These are phyloP conservation scores for Mallotus japonicus DNA, from an alignment of 441 rosid genomes.

Conservation along the genomic window DNA sequence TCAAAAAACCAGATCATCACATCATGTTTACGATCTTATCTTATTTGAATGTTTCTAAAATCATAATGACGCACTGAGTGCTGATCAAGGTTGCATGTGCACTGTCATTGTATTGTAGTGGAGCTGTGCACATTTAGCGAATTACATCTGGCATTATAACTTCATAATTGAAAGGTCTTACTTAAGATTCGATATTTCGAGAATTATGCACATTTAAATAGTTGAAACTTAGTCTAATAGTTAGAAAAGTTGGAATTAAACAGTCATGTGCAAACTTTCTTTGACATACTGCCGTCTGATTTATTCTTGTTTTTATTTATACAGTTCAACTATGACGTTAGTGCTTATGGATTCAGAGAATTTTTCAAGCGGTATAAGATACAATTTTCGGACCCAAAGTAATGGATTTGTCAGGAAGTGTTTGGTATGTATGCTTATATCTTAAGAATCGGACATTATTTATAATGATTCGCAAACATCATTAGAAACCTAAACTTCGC, in stretches of 20 bases:
- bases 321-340: conserved; percentile 79
- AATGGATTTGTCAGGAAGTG: conserved; percentile 8
- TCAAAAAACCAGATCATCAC: neutral
- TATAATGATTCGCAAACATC: neutral
- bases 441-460: neutral
- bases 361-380: conserved; percentile 78
- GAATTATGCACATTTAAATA: neutral
- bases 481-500: neutral
- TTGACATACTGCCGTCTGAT: neutral
- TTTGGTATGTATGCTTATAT: neutral
- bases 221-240: neutral
- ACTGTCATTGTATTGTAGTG: neutral
- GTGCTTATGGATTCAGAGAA: conserved; percentile 91
- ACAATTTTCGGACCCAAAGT: conserved; percentile 40
- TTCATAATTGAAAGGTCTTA: neutral
- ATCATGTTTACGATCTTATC: neutral
- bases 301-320: conserved; percentile 1
- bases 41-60: neutral
- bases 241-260: neutral
- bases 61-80: neutral
- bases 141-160: neutral
- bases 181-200: neutral
- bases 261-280: too few relatives aligned
- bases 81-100: neutral
- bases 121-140: neutral